phyloP scores from a whole-genome alignment of 768 basidiomycete species.

The Mycena pura region DNA sequence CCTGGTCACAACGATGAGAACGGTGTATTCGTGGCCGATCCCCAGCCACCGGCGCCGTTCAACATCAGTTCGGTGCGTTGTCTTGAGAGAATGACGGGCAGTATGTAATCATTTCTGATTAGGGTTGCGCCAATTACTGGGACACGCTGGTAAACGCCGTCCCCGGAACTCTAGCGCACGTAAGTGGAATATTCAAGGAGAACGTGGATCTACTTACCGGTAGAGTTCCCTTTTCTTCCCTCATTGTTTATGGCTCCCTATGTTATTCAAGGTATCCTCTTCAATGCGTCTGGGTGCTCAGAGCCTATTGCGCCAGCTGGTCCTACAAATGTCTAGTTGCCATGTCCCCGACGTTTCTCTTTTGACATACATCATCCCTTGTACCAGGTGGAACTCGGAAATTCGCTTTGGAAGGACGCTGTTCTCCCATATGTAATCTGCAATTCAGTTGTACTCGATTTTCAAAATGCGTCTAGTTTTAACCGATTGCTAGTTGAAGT shows the following conservation, averaged over 20 bases:
- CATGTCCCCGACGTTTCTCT: too few relatives aligned
- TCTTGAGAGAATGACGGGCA: neutral
- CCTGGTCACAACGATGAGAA: slow-evolving; percentile 18
- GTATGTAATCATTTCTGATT: neutral
- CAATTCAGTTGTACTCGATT: too few relatives aligned
- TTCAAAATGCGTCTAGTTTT: too few relatives aligned
- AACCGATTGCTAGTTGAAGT: too few relatives aligned
- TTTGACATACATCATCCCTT: too few relatives aligned
- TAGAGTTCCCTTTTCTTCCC: neutral
- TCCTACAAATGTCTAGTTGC: neutral
- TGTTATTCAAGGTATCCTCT: neutral
- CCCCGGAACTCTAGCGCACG: neutral
- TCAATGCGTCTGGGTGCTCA: neutral
- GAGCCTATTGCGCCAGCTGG: neutral
- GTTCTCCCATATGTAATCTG: too few relatives aligned
- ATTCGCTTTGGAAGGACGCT: too few relatives aligned
- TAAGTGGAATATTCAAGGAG: slow-evolving; percentile 1
- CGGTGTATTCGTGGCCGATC: slow-evolving; percentile 15
- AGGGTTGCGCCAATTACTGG: slow-evolving; percentile 3
- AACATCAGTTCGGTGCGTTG: slow-evolving; percentile 10
- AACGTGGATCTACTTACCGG: slow-evolving; percentile 8
- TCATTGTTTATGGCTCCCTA: neutral
- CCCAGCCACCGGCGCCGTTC: slow-evolving; percentile 16
- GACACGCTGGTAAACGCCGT: neutral
- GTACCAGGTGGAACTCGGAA: too few relatives aligned